Evolutionary conservation across 495 filamentous ascomycete species (phyloP), one percentile per base, ranked within the genome.

Genomic region (Lepraria neglecta): DNA sequence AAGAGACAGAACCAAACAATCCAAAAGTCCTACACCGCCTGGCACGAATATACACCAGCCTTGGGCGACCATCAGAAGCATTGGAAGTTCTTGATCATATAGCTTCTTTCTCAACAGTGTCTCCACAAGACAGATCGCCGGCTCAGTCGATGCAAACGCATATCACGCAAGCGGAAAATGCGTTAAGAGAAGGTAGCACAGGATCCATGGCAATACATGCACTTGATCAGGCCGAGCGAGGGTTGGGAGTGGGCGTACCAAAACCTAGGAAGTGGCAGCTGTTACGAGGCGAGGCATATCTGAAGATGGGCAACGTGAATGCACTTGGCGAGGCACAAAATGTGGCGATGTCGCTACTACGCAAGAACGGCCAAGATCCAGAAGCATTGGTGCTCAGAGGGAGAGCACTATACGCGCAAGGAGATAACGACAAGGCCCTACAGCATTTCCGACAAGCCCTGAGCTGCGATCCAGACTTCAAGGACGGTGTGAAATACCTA

Each of bases 381-480:
- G 95, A 98, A 73, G 95, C 94, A 2, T 75, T 97, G 67, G 87
- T 97, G 43, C 78, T 98, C 58, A 84, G 94, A 46, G 94, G 94
- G 28, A 83, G 90, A 56, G 88, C 90, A 9, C 78, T 94, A 61
- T 97, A 97, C 68, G 87, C 85, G 6, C 86, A 90, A 70, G 94
- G 94, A 28, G 95, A 98, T 65, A 96, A 96, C 64, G 89, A 92
- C 0, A 95, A 96, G 76, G 95, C 94, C 3, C 77, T 95, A n/a
- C 87, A 92, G 68, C 87, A 95, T 73, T 91, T 97, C 76, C 83
- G 89, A 65, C 87, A 94, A 74, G 95, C 94, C 27, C 74, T 96
- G 45, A 86, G 79, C 71, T 91, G 92, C 71, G 95, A 97, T 71
- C 94, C 95, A 35, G 94, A 98, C 70, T 91, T 87, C 75, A 89